A percentile compares a stretch with the other conserved stretches of the same genome.
These are phyloP conservation scores for Cercospora sp. DNA, from an alignment of 2,329 filamentous ascomycete species.

Conservation along the genomic window DNA sequence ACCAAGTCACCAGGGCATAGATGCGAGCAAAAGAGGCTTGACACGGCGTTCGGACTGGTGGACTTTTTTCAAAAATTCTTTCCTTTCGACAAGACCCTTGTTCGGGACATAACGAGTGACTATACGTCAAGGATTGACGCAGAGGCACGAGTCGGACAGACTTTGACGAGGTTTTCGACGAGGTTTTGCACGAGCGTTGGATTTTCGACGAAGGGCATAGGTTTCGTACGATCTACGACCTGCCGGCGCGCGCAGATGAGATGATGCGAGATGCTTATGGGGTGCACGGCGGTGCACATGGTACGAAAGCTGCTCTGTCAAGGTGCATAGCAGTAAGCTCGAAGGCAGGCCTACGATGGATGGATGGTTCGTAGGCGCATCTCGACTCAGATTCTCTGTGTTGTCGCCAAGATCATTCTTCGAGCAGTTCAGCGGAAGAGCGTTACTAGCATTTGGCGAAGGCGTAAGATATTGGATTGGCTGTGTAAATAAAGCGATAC, in stretches of 20 bases:
- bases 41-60: not conserved
- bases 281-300: not conserved
- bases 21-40: slow-evolving; percentile 8
- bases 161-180: not conserved
- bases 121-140: not conserved
- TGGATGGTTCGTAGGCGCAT: not conserved
- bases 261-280: not conserved
- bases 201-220: not conserved
- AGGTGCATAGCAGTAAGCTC: not conserved
- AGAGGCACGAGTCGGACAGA: not conserved
- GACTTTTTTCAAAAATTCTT: not conserved
- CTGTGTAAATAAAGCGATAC: slow-evolving; percentile 2
- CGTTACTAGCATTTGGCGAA: slow-evolving; percentile 6
- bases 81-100: not conserved
- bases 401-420: slow-evolving; percentile 3
- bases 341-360: not conserved
- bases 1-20: slow-evolving; percentile 7
- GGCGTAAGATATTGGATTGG: slow-evolving; percentile 5
- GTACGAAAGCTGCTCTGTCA: not conserved
- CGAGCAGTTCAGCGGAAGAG: slow-evolving; percentile 6
- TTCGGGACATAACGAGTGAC: not conserved
- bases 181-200: not conserved
- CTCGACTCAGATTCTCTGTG: not conserved
- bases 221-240: slow-evolving; percentile 5
- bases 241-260: not conserved